Evolutionary conservation across 2,329 filamentous ascomycete genomes (phyloP).

Genomic region (Trichoderma polysporum): DNA sequence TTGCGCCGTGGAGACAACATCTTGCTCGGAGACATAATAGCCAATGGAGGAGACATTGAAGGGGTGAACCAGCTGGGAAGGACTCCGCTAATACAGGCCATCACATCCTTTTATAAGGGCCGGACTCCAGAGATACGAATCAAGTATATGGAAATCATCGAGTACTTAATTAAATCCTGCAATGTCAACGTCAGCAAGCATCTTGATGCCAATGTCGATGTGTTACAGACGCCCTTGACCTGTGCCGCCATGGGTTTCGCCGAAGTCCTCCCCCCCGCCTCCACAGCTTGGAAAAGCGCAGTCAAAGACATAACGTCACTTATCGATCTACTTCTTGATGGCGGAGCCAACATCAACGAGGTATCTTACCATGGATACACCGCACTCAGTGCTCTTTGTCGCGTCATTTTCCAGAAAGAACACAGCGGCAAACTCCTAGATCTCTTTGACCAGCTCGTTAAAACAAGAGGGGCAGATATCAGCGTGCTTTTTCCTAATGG

Average conservation of each 20-base stretch:
- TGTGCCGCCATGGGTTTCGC: background rate
- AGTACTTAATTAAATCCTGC: background rate
- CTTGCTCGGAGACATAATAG: background rate
- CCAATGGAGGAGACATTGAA: conserved; percentile 11
- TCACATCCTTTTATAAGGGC: background rate
- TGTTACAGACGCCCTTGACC: background rate
- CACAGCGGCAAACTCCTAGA: background rate
- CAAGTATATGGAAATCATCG: background rate
- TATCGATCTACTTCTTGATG: background rate
- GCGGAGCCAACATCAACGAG: conserved; percentile 5
- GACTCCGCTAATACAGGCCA: conserved; percentile 10
- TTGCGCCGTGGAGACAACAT: background rate
- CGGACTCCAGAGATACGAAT: background rate
- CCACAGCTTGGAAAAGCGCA: background rate
- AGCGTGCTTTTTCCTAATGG: background rate
- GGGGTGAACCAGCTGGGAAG: background rate
- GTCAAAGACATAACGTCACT: background rate
- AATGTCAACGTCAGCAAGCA: background rate
- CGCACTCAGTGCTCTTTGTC: background rate
- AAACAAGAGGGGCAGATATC: background rate
- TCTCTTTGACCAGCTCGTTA: background rate
- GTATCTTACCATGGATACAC: background rate
- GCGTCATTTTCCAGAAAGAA: background rate
- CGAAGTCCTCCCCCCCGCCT: background rate
- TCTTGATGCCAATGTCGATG: no score